Evolutionary conservation across 148 eudicot genomes (phyloP).

Genomic region (Silene conica): DNA sequence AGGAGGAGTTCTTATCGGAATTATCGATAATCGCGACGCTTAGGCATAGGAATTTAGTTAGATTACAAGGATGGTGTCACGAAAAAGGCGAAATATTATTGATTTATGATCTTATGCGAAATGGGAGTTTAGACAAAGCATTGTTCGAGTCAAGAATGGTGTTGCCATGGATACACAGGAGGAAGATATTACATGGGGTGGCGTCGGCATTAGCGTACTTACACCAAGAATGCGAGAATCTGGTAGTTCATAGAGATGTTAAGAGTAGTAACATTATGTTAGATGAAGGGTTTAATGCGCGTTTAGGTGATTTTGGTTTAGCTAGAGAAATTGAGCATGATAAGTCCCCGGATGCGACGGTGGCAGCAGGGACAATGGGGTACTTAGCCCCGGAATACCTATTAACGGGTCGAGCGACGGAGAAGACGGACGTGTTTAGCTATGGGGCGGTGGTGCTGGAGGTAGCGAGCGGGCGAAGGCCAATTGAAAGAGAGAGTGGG

Average conservation of each 20-base stretch:
- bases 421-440: conserved; percentile 68
- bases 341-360: conserved; percentile 66
- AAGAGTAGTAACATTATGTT: conserved; percentile 82
- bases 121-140: conserved; percentile 86
- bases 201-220: conserved; percentile 74
- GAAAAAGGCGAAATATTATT: conserved; percentile 75
- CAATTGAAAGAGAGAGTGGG: conserved; percentile 48
- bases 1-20: conserved; percentile 70
- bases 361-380: conserved; percentile 87
- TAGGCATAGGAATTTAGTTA: conserved; percentile 79
- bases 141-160: conserved; percentile 55
- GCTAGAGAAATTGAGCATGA: conserved; percentile 71
- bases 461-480: conserved; percentile 72
- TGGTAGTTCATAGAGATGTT: conserved; percentile 68
- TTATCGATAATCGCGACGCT: conserved; percentile 79
- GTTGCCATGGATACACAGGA: conserved; percentile 53
- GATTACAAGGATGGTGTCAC: conserved; percentile 90
- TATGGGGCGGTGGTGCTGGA: conserved; percentile 76
- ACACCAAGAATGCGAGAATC: conserved; percentile 83
- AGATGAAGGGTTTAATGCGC: conserved; percentile 61
- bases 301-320: conserved; percentile 69
- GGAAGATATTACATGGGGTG: conserved; percentile 55
- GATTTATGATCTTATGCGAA: conserved; percentile 76
- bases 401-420: conserved; percentile 61
- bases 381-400: conserved; percentile 78